Evolutionary conservation across 352 stramenopile genomes (phyloP), one percentile per base, ranked within the genome.

Genomic region (Phytophthora syringae): DNA sequence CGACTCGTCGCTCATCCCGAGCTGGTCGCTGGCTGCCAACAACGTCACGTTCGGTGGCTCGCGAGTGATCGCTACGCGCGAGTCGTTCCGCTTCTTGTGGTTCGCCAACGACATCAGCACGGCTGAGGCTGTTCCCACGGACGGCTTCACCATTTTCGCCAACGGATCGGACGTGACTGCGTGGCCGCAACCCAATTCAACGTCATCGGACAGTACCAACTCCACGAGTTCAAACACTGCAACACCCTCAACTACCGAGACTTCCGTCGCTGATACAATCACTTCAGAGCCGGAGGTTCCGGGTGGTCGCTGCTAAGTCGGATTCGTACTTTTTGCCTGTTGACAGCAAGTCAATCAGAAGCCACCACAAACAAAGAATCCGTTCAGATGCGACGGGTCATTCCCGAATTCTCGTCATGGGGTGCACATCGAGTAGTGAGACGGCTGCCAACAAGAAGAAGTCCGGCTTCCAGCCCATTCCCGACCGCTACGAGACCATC

Each of bases 401-500:
- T 51, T 57, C 15, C 25, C 7, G 22, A 56, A 55, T 68, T 64
- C 28, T 55, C 59, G 27, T 15, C 52, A 76, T 76, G 67, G 67
- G 67, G 13, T 73, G 64, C 36, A 13, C 43, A 28, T 73, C 40
- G 24, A 78, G 65, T 50, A 52, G 34, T 2, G 70, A 69, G 32
- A 30, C 5, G 15, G 5, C 15, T 30, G 37, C 24, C 7, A 22
- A 28, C 37, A 57, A 52, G 47, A 67, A 44, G 44, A 60, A 54
- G 25, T 22, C 16, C 5, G 52, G 60, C 2, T 89, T 89, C 55
- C 64, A 69, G 2, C 60, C 68, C 22, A 85, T 89, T 63, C 75
- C 67, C 12, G 80, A 87, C 61, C 74, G 76, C 53, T 89, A 87
- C 61, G 77, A 89, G 56, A 87, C 80, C 11, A 79, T 82, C 34